These are phyloP conservation scores for Collybia sordida DNA, from an alignment of 768 basidiomycete genomes.

Conservation along the genomic window DNA sequence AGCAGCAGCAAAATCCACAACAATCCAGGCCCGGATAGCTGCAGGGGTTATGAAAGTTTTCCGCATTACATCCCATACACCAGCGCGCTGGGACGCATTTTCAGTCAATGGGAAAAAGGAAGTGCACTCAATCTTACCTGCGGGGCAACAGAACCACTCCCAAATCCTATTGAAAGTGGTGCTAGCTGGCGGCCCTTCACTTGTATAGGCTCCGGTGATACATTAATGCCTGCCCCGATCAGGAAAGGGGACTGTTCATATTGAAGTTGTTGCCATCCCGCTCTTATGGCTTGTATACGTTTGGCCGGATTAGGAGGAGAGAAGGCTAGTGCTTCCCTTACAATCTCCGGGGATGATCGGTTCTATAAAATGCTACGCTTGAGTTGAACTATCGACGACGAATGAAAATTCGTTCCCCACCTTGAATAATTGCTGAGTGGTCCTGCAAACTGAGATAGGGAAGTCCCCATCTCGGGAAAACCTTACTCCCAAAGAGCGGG, in stretches of 20 bases:
- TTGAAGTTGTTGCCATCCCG: slow-evolving; percentile 33
- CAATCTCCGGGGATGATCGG: slow-evolving; percentile 26
- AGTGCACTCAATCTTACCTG: slow-evolving; percentile 8
- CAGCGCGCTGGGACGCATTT: slow-evolving; percentile 16
- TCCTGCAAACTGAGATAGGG: slow-evolving; percentile 24
- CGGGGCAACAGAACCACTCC: slow-evolving; percentile 1
- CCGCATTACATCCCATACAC: slow-evolving; percentile 31
- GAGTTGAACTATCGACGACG: not conserved
- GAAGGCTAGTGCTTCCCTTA: slow-evolving; percentile 26
- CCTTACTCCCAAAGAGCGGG: slow-evolving; percentile 24
- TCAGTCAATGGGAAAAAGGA: not conserved
- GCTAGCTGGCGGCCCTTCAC: slow-evolving; percentile 36
- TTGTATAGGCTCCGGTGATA: slow-evolving; percentile 25
- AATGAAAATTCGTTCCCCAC: slow-evolving; percentile 8
- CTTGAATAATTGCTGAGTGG: slow-evolving; percentile 28
- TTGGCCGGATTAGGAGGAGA: slow-evolving; percentile 22
- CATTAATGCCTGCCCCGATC: slow-evolving; percentile 34
- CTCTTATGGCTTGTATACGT: slow-evolving; percentile 20
- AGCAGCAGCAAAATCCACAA: slow-evolving; percentile 24
- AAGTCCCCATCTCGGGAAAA: slow-evolving; percentile 25
- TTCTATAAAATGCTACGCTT: slow-evolving; percentile 16
- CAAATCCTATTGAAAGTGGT: slow-evolving; percentile 30
- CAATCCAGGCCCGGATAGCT: slow-evolving; percentile 15
- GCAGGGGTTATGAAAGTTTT: slow-evolving; percentile 19
- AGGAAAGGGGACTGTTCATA: slow-evolving; percentile 39